Percentiles rank a stretch among this genome's conserved stretches.
These are phyloP conservation scores for Tagetes erecta DNA, from an alignment of 129 eudicot genomes.

Conservation along the genomic window DNA sequence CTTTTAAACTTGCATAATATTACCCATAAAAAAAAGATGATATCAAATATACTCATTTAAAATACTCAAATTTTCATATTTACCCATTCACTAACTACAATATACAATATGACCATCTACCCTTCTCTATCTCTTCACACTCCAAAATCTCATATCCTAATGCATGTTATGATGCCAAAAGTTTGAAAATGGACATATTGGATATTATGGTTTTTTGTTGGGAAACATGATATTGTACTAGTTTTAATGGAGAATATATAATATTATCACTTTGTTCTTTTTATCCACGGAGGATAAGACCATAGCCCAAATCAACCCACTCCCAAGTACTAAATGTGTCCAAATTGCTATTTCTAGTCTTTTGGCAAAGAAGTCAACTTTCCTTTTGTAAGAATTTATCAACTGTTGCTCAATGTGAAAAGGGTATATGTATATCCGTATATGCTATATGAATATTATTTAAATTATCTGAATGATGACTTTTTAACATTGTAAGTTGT, in stretches of 20 bases:
- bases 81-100: not conserved
- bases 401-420: not conserved
- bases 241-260: not conserved
- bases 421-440: not conserved
- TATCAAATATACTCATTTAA: not conserved
- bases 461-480: not conserved
- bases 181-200: not conserved
- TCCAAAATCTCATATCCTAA: not conserved
- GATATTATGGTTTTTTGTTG: not conserved
- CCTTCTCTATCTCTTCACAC: not conserved
- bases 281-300: not conserved
- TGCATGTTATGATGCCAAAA: not conserved
- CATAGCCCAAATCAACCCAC: not conserved
- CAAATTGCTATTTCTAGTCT: not conserved
- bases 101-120: not conserved
- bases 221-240: not conserved
- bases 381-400: not conserved
- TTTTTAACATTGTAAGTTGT: conserved; percentile 10
- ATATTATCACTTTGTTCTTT: not conserved
- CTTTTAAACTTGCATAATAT: not conserved
- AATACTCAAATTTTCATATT: no score
- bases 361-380: conserved; percentile 17
- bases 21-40: no score
- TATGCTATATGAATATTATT: conserved; percentile 9
- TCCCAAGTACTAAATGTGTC: not conserved